Conservation (phyloP, 768 basidiomycete genomes). For the Psilocybe tampanensis region DNA sequence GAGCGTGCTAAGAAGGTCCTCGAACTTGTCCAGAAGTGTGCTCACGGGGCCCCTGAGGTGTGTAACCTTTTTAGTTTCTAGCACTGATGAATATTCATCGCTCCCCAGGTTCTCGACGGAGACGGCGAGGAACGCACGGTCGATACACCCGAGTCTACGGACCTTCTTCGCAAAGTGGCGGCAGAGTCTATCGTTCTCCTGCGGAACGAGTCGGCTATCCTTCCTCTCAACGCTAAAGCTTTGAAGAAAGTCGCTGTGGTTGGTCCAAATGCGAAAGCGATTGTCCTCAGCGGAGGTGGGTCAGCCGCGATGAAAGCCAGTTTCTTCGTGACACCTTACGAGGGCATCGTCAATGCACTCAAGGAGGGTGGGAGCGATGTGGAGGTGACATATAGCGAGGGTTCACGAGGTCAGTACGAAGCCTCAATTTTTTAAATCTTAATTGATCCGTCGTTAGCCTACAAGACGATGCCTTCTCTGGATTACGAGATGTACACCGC, state of each 20-base stretch:
- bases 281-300: constrained; percentile 68
- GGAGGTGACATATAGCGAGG: constrained; percentile 67
- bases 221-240: constrained; percentile 50
- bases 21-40: constrained; percentile 70
- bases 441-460: constrained; percentile 41
- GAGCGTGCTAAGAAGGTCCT: constrained; percentile 68
- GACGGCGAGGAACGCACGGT: constrained; percentile 67
- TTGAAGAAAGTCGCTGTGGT: constrained; percentile 76
- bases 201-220: constrained; percentile 62
- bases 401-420: constrained; percentile 56
- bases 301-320: constrained; percentile 73
- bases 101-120: constrained; percentile 61
- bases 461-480: constrained; percentile 65
- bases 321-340: constrained; percentile 77
- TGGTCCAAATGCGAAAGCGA: constrained; percentile 70
- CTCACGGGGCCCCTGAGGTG: constrained; percentile 67
- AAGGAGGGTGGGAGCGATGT: constrained; percentile 45
- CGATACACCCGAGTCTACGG: constrained; percentile 62
- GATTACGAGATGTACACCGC: constrained; percentile 66
- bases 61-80: constrained; percentile 6
- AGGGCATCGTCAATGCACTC: constrained; percentile 70
- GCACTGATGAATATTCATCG: neutral
- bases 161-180: constrained; percentile 67
- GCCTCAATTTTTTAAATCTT: neutral
- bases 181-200: constrained; percentile 73